Percentiles rank a stretch among this genome's conserved stretches.
Conservation (phyloP, 208 protist species). For the Trypanosoma congolense region DNA sequence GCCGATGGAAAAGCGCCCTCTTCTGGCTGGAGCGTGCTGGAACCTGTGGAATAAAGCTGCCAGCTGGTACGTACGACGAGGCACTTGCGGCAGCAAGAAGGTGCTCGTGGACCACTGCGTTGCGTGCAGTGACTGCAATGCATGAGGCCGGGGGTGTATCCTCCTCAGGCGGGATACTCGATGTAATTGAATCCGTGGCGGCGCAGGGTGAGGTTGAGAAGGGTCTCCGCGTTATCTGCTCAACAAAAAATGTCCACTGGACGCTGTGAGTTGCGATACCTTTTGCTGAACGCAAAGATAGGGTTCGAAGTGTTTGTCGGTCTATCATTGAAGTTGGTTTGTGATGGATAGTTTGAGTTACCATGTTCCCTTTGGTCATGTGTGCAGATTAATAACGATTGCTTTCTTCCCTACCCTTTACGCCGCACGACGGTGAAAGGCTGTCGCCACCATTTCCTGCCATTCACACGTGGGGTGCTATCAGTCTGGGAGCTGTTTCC, state of each 20-base stretch:
- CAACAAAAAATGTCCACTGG: constrained; percentile 46
- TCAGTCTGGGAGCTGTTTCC: no score
- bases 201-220: constrained; percentile 34
- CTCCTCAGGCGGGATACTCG: constrained; percentile 36
- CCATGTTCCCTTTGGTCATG: no score
- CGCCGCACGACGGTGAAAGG: no score
- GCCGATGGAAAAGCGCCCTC: constrained; percentile 67
- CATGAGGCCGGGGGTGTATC: constrained; percentile 37
- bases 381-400: no score
- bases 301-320: constrained; percentile 4
- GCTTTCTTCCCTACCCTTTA: no score
- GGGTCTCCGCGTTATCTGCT: constrained; percentile 31
- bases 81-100: constrained; percentile 35
- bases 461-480: no score
- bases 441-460: no score
- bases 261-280: constrained; percentile 23
- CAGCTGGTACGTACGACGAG: constrained; percentile 40
- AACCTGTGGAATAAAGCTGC: constrained; percentile 25
- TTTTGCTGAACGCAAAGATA: neutral
- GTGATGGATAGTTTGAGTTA: no score
- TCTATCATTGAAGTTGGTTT: no score
- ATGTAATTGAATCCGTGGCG: constrained; percentile 39
- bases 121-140: constrained; percentile 53
- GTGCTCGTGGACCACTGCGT: constrained; percentile 40
- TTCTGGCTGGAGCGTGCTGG: constrained; percentile 81